Evolutionary conservation across 441 rosid genomes (phyloP).

Genomic region (Aleurites moluccanus): DNA sequence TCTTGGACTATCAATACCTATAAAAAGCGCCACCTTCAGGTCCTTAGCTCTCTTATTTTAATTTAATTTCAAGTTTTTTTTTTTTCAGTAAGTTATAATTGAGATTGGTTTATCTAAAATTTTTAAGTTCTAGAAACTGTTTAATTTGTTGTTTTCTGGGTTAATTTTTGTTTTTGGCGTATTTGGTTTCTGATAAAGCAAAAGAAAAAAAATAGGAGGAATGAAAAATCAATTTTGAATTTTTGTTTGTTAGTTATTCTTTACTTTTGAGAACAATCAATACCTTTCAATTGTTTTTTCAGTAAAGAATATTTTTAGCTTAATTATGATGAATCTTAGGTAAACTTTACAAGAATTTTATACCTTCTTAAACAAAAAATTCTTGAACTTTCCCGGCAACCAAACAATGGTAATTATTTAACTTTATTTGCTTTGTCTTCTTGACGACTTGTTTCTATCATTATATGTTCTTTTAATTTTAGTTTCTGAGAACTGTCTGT

Average conservation of each 20-base stretch:
- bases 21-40: conserved; percentile 78
- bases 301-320: not conserved
- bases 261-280: not conserved
- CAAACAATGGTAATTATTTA: not conserved
- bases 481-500: not conserved
- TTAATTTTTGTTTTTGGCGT: not conserved
- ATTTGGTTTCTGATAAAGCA: conserved; percentile 8
- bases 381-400: not conserved
- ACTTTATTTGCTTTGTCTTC: not conserved
- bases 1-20: conserved; percentile 85
- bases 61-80: not conserved
- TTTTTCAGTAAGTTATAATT: not conserved
- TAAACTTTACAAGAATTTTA: not conserved
- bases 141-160: conserved; percentile 5
- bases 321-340: not conserved
- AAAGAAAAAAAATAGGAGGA: not conserved
- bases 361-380: not conserved
- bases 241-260: not conserved
- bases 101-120: not conserved
- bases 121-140: not conserved
- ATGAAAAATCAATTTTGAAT: not conserved
- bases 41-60: conserved; percentile 10
- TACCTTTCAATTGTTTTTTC: not conserved
- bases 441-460: not conserved
- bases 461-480: not conserved